A percentile compares a stretch with the other conserved stretches of the same genome.
phyloP scores from a whole-genome alignment of 2,329 filamentous ascomycete species.

The Hirsutella thompsonii region DNA sequence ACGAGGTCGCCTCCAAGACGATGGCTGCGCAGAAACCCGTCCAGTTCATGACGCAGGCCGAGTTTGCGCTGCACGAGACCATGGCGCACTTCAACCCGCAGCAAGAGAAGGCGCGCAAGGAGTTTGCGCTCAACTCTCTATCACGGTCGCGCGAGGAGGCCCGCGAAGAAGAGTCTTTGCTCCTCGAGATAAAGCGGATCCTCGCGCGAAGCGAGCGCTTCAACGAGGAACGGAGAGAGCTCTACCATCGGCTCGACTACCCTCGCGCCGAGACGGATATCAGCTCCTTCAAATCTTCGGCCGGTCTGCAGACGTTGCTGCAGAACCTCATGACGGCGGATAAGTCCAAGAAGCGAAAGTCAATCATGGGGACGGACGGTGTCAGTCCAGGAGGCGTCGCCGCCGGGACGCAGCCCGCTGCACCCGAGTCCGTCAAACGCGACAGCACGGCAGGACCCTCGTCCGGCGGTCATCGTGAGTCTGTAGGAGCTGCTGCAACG shows the following conservation, averaged over 20 bases:
- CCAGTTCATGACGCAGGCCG: conserved; percentile 74
- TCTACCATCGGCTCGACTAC: conserved; percentile 78
- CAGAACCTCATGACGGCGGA: conserved; percentile 73
- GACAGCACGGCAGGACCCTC: conserved; percentile 38
- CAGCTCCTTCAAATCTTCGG: conserved; percentile 65
- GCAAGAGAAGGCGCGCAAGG: conserved; percentile 70
- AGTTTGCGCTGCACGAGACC: conserved; percentile 71
- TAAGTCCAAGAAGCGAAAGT: conserved; percentile 79
- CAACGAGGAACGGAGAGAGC: conserved; percentile 75
- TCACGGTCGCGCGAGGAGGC: conserved; percentile 76
- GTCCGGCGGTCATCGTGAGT: conserved; percentile 20
- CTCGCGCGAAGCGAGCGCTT: conserved; percentile 75
- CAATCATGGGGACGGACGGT: conserved; percentile 48
- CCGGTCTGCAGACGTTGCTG: conserved; percentile 66
- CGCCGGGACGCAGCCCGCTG: conserved; percentile 24
- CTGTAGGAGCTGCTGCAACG: conserved; percentile 18
- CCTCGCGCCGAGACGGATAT: conserved; percentile 60
- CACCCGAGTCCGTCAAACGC: conserved; percentile 27
- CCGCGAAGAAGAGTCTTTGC: conserved; percentile 77
- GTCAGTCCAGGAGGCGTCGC: conserved; percentile 29
- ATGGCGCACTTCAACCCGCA: conserved; percentile 78
- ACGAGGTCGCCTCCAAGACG: conserved; percentile 71
- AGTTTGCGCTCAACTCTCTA: conserved; percentile 69
- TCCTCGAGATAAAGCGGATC: conserved; percentile 87
- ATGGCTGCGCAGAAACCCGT: conserved; percentile 69